Base-by-base conservation (phyloP, 805 yeast species). In the Candida sonorensis region DNA sequence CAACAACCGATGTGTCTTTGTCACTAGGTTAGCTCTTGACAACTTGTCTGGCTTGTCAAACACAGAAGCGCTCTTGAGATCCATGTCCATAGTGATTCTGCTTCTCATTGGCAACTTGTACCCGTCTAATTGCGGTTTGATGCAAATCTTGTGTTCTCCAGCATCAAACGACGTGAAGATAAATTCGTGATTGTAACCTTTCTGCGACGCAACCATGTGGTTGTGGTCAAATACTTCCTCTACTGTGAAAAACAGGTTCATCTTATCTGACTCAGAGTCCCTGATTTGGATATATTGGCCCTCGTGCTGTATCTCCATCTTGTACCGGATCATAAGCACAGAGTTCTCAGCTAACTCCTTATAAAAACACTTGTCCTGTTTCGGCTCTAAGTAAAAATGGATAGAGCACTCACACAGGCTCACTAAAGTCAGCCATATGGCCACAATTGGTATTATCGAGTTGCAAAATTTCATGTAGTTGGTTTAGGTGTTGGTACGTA, bases 61-160 rank as follows among this genome's bases (percentile, higher is more conserved):
- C 32, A 73, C 59, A 40, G 72, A 75, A 39, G 80, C 67, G 18
- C 77, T 72, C n/a, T 84, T 85, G 23, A 75, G 63, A 11, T 74
- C 81, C 37, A 85, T 63, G 53, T 84, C 94, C 34, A 87, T 66
- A 38, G 69, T 68, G 34, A 78, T 64, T 48, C 77, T 68, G 36
- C 78, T 73, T 36, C 62, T 64, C 44, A 67, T 64, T 48, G 72
- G 72, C 37, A 73, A 66, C 13, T 57, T 45, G 40, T 51, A 52
- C 6, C 57, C 56, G 8, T 35, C 39, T 12, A 44, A 30, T 29
- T 44, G 42, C 17, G 77, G 75, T 15, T 59, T 61, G 45, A 87
- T 62, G 61, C 97, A 87, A 47, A 88, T 69, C 48, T 70, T 69
- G 65, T 87, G 96, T 54, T 83, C 94, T 23, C 96, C 96, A 9